A percentile compares a stretch with the other conserved stretches of the same genome.
phyloP scores from a whole-genome alignment of 257 asterid genomes.

The Solanum pinnatisectum region DNA sequence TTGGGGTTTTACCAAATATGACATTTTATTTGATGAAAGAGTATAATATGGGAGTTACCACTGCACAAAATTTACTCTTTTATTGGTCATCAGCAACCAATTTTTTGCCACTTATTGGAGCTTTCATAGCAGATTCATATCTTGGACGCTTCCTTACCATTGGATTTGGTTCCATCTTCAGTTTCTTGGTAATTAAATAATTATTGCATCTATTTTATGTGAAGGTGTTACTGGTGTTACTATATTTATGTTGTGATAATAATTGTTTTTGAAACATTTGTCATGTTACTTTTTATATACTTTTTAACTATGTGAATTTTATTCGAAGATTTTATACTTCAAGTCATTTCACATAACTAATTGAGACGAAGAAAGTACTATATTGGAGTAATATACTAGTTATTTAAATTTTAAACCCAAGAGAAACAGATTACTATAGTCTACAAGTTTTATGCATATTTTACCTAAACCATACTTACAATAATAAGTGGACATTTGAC shows the following conservation, averaged over 20 bases:
- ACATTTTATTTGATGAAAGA: constrained; percentile 44
- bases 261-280: neutral
- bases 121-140: constrained; percentile 59
- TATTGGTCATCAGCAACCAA: constrained; percentile 57
- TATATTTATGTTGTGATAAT: no score
- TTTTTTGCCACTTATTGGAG: constrained; percentile 56
- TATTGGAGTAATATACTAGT: neutral
- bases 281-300: neutral
- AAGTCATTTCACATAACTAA: neutral
- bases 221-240: neutral
- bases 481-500: neutral
- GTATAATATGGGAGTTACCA: constrained; percentile 31
- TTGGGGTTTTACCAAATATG: constrained; percentile 54
- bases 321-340: neutral
- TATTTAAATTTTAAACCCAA: neutral
- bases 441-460: neutral
- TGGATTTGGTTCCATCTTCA: constrained; percentile 44
- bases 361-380: neutral
- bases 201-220: neutral
- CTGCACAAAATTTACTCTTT: constrained; percentile 33
- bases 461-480: neutral
- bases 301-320: no score
- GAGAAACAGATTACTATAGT: neutral
- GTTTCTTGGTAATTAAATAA: constrained; percentile 35
- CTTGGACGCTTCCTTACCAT: constrained; percentile 55